These are phyloP conservation scores for Lichtheimia hyalospora DNA, from an alignment of 371 early-diverging fungal species.

Conservation along the genomic window DNA sequence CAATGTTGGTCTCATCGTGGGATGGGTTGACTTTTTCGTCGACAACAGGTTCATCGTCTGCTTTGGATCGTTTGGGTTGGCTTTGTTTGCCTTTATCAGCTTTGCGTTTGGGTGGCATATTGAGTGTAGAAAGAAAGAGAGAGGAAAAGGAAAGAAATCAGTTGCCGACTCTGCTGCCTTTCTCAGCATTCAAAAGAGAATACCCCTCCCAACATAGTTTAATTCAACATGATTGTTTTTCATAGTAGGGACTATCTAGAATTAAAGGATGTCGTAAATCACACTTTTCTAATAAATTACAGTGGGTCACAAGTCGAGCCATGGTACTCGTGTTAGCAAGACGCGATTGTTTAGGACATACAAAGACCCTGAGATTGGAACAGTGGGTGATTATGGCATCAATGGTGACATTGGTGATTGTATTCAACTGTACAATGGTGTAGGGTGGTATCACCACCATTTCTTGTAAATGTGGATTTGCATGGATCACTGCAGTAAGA, in stretches of 20 bases:
- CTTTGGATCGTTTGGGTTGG: background rate
- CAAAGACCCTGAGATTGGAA: background rate
- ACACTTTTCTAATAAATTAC: background rate
- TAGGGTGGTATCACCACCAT: background rate
- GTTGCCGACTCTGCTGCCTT: too few species aligned
- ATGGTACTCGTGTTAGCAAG: background rate
- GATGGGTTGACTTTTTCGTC: too few species aligned
- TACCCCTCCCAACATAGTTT: too few species aligned
- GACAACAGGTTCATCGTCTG: background rate
- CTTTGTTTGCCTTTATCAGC: background rate
- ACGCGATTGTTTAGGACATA: background rate
- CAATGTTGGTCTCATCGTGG: background rate
- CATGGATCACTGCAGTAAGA: background rate
- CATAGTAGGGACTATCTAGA: background rate
- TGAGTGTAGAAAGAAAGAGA: background rate
- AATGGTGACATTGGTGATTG: background rate
- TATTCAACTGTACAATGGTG: background rate
- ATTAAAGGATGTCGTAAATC: background rate
- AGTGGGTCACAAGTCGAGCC: background rate
- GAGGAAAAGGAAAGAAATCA: background rate
- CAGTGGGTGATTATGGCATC: background rate
- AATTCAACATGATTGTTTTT: background rate
- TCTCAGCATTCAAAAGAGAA: too few species aligned
- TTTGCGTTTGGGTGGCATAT: constrained; percentile 2
- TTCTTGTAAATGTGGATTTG: background rate